These are phyloP conservation scores for Aspergillus fumigatus DNA, from an alignment of 2,329 filamentous ascomycete species.

Conservation along the genomic window DNA sequence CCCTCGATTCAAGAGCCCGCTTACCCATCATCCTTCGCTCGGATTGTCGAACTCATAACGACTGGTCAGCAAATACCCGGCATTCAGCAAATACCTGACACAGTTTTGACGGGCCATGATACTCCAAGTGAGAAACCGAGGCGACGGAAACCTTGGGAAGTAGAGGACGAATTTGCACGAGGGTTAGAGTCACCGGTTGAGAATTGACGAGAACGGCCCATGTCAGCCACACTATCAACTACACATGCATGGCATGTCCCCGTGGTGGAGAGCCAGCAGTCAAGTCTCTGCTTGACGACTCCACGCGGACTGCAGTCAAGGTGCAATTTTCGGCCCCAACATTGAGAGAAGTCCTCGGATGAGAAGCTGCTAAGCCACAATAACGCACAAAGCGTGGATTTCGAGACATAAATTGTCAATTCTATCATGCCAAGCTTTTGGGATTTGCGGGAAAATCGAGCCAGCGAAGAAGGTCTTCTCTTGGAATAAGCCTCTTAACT, in stretches of 20 bases:
- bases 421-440: neutral
- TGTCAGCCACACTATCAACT: neutral
- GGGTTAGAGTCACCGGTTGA: neutral
- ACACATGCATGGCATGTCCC: neutral
- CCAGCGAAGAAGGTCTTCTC: neutral
- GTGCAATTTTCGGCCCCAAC: neutral
- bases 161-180: conserved; percentile 33
- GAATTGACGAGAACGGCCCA: neutral
- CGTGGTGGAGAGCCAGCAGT: neutral
- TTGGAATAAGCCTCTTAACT: neutral
- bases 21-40: conserved; percentile 78
- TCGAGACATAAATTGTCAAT: neutral
- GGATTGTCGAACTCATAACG: conserved; percentile 80
- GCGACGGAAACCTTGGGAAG: conserved; percentile 78
- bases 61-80: conserved; percentile 79
- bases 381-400: conserved; percentile 7
- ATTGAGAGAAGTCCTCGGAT: neutral
- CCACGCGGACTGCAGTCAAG: neutral
- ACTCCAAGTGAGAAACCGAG: conserved; percentile 49
- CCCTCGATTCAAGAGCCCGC: conserved; percentile 52
- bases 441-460: neutral
- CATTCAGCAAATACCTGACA: conserved; percentile 81
- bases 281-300: neutral
- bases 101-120: conserved; percentile 66
- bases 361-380: neutral